Base-by-base conservation (phyloP, 1,284 basidiomycete genomes). In the Porodaedalea pini region DNA sequence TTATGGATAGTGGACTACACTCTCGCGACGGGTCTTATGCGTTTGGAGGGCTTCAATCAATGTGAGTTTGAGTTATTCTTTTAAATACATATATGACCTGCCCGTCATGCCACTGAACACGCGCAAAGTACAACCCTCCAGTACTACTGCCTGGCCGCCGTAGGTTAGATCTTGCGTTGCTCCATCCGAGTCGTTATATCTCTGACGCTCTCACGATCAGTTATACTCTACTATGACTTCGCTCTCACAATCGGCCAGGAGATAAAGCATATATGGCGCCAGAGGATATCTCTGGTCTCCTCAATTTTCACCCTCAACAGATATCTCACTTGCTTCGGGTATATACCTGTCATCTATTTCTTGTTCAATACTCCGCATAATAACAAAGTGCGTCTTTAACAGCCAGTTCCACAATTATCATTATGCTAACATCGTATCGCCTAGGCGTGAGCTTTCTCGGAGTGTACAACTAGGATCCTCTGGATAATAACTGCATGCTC, bases 211-310 rank as follows among this genome's bases (percentile, higher is more conserved):
- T 17, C 3, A 21, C 13, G 11, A 27, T 37, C 39, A 60, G 58
- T 39, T 2, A 44, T 60, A 21, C 50, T 60, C 11, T 60, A 56
- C 25, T 60, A 56, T 41, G 58, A 60, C 29, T 52, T 51, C 32
- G 27, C 52, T 17, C 23, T 60, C 25, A 60, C 58, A 23, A 31
- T 51, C 19, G 15, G 13, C 11, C 27, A 34, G 8, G 58, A 60
- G 34, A 45, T 56, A 23, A 19, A 51, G 17, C 40, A 23, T 3
- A 51, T 60, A 27, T 60, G 58, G 58, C 15, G 27, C 19, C 58
- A 56, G 37, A 56, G 37, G 31, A 34, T 51, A 19, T 45, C 58
- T 4, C 13, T 52, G 3, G 41, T 51, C 17, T 51, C 58, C 17
- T 29, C 2, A 10, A 43, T 60, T 11, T 60, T 56, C 32, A 7